Conservation (phyloP, 495 filamentous ascomycete genomes). For the Parmelia sp. region DNA sequence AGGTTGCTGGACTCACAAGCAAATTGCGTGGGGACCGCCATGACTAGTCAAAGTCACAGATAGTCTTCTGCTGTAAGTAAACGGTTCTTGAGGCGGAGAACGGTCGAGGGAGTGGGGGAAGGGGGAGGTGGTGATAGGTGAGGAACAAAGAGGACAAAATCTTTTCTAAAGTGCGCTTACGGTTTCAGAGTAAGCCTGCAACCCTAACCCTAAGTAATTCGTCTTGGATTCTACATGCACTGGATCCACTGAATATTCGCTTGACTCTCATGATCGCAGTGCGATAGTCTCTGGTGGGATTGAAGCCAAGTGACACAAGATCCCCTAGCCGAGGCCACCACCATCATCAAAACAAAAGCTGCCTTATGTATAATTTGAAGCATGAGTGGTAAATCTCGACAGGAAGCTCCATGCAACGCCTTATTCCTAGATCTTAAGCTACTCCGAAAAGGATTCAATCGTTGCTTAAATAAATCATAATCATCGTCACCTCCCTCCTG, state of each 20-base stretch:
- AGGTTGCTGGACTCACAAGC: constrained; percentile 52
- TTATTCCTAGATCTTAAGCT: not conserved
- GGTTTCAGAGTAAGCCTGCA: not conserved
- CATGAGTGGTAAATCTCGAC: not conserved
- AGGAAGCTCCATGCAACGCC: not conserved
- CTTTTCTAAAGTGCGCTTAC: not conserved
- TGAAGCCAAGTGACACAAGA: not conserved
- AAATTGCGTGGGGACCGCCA: constrained; percentile 86
- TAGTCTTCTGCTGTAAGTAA: not conserved
- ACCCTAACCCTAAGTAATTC: not conserved
- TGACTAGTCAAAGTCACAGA: constrained; percentile 80
- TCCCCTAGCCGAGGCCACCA: not conserved
- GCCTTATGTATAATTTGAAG: not conserved
- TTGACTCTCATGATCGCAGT: not conserved
- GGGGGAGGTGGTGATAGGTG: not conserved
- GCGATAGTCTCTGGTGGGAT: not conserved
- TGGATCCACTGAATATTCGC: no score
- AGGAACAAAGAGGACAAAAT: not conserved
- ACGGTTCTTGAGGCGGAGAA: not conserved
- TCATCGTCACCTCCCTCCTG: not conserved
- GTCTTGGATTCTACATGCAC: no score
- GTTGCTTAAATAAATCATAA: no score
- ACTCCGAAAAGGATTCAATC: not conserved
- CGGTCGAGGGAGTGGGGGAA: not conserved
- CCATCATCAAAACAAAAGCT: not conserved